These are phyloP conservation scores for Metschnikowia baotianmanensis DNA, from an alignment of 805 yeast genomes.

Conservation along the genomic window DNA sequence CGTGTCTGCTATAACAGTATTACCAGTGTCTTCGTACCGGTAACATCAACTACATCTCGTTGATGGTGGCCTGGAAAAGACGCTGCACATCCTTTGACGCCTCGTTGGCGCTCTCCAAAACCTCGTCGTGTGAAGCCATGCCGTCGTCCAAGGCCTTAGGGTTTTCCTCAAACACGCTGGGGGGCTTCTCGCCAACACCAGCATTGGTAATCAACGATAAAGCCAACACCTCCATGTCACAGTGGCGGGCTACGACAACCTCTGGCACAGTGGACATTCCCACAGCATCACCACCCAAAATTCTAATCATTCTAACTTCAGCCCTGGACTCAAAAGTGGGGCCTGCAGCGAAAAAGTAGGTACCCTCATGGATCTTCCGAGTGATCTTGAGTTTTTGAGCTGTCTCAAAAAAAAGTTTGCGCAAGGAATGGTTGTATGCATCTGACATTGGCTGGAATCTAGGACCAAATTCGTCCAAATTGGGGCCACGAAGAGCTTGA, in stretches of 20 bases:
- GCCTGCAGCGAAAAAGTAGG: slow-evolving; percentile 81
- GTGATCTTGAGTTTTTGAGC: slow-evolving; percentile 47
- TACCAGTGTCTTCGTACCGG: too few species aligned
- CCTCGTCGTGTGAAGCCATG: slow-evolving; percentile 91
- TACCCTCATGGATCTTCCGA: slow-evolving; percentile 81
- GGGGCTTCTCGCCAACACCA: slow-evolving; percentile 68
- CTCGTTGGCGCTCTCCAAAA: slow-evolving; percentile 70
- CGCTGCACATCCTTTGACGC: slow-evolving; percentile 81
- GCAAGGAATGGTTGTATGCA: slow-evolving; percentile 75
- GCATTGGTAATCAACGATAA: slow-evolving; percentile 83
- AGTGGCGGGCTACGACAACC: slow-evolving; percentile 87
- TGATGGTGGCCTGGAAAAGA: slow-evolving; percentile 62
- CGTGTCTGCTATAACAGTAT: too few species aligned
- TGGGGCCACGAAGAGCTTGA: slow-evolving; percentile 87
- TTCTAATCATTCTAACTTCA: slow-evolving; percentile 72
- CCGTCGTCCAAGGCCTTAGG: slow-evolving; percentile 61
- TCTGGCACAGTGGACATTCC: slow-evolving; percentile 99
- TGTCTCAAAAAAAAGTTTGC: slow-evolving; percentile 57
- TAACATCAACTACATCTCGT: slow-evolving; percentile 32
- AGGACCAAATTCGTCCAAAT: slow-evolving; percentile 76
- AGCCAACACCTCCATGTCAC: slow-evolving; percentile 79
- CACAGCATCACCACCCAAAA: slow-evolving; percentile 86
- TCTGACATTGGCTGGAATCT: slow-evolving; percentile 86
- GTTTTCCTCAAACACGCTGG: slow-evolving; percentile 57
- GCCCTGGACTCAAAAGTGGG: slow-evolving; percentile 94